phyloP scores from a whole-genome alignment of 768 basidiomycete species.

The Lactifluus piperatus region DNA sequence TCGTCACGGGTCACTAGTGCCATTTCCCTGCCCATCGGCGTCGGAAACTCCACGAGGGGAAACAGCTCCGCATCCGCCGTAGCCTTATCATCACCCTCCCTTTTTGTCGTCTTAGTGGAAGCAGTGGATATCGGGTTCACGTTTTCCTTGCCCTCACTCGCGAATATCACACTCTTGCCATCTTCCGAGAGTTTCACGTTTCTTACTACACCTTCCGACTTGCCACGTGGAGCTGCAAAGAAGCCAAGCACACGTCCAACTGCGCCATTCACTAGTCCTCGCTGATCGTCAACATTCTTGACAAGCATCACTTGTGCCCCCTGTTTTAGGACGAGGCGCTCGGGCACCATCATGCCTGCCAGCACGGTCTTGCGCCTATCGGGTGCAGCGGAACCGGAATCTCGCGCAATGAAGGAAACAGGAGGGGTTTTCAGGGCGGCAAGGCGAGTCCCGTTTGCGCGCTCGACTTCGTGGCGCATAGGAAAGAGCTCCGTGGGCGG shows the following conservation, averaged over 20 bases:
- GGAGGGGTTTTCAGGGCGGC: constrained; percentile 35
- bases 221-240: constrained; percentile 24
- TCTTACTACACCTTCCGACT: constrained; percentile 30
- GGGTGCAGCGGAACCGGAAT: constrained; percentile 37
- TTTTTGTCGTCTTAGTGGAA: constrained; percentile 13
- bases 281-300: constrained; percentile 50
- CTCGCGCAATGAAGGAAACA: constrained; percentile 41
- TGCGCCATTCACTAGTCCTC: constrained; percentile 57
- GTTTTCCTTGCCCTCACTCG: constrained; percentile 31
- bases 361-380: constrained; percentile 46
- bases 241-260: constrained; percentile 58
- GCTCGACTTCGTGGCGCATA: constrained; percentile 58
- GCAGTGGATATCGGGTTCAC: not conserved
- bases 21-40: constrained; percentile 34
- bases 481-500: constrained; percentile 52
- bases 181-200: constrained; percentile 28
- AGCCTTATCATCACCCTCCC: constrained; percentile 26
- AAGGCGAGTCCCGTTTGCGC: constrained; percentile 50
- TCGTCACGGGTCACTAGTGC: constrained; percentile 45
- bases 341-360: constrained; percentile 53
- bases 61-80: constrained; percentile 32
- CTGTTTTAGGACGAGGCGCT: constrained; percentile 45
- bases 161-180: constrained; percentile 25
- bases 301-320: constrained; percentile 63
- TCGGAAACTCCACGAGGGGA: constrained; percentile 41